These are phyloP conservation scores for Aspergillus awamori DNA, from an alignment of 2,329 filamentous ascomycete genomes.

Conservation along the genomic window DNA sequence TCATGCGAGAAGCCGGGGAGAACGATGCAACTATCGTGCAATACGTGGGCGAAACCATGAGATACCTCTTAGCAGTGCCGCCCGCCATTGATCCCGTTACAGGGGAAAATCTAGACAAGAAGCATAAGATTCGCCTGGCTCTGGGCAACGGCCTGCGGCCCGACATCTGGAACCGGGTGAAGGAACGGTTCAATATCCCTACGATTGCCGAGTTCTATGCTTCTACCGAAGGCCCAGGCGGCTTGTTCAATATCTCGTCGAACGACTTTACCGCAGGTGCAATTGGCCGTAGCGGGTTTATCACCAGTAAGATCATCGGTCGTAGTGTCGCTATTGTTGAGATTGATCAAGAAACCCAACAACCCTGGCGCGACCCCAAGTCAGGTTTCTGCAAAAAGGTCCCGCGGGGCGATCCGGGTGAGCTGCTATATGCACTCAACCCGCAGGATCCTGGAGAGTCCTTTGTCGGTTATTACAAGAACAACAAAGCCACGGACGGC, in stretches of 20 bases:
- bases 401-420: constrained; percentile 66
- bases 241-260: constrained; percentile 70
- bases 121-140: constrained; percentile 72
- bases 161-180: constrained; percentile 83
- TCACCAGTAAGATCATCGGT: constrained; percentile 61
- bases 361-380: constrained; percentile 66
- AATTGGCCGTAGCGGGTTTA: constrained; percentile 70
- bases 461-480: constrained; percentile 83
- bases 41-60: constrained; percentile 85
- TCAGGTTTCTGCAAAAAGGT: constrained; percentile 70
- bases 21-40: constrained; percentile 75
- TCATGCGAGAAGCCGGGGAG: constrained; percentile 75
- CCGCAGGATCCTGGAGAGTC: constrained; percentile 62
- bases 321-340: constrained; percentile 62
- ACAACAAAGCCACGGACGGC: constrained; percentile 67
- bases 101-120: constrained; percentile 69
- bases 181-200: constrained; percentile 75
- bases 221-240: constrained; percentile 71
- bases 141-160: constrained; percentile 85
- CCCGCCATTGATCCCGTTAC: constrained; percentile 64
- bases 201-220: constrained; percentile 80
- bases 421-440: constrained; percentile 74
- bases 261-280: constrained; percentile 77
- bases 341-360: constrained; percentile 71
- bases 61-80: constrained; percentile 73